phyloP scores from a whole-genome alignment of 306 rosid species.

The Rosa chinensis region DNA sequence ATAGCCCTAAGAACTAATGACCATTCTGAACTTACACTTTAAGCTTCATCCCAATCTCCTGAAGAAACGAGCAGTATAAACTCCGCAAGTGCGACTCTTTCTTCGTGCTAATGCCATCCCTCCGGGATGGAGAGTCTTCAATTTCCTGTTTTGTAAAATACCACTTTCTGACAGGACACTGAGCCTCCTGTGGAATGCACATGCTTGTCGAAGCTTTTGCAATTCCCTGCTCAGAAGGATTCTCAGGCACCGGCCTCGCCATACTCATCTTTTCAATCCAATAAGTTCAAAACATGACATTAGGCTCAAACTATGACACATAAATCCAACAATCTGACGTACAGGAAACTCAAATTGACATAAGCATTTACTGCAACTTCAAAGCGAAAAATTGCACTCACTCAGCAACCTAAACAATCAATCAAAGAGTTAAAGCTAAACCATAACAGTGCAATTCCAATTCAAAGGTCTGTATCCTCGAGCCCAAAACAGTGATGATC shows the following conservation, averaged over 20 bases:
- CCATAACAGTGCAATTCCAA: neutral
- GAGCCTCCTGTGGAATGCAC: constrained; percentile 25
- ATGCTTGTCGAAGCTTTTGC: constrained; percentile 23
- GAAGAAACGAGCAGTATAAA: constrained; percentile 47
- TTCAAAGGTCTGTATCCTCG: neutral
- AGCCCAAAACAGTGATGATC: neutral
- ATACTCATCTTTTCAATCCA: constrained; percentile 19
- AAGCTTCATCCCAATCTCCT: constrained; percentile 46
- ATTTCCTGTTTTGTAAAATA: constrained; percentile 44
- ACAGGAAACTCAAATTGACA: neutral
- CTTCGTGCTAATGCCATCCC: constrained; percentile 42
- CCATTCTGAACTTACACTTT: constrained; percentile 41
- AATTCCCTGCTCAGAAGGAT: constrained; percentile 18
- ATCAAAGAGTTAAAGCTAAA: neutral
- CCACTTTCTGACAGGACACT: constrained; percentile 30
- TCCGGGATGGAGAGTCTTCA: constrained; percentile 50
- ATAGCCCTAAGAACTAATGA: neutral
- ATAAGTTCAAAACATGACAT: neutral
- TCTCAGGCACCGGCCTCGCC: constrained; percentile 25
- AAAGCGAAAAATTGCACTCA: neutral
- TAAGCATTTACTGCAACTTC: neutral
- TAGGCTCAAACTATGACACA: neutral
- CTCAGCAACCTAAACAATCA: no score
- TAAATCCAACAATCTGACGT: neutral
- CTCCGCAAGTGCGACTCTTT: constrained; percentile 44